Percentiles rank a stretch among this genome's conserved stretches.
Evolutionary conservation across 805 yeast species (phyloP).

Genomic region (Saturnispora hagleri): DNA sequence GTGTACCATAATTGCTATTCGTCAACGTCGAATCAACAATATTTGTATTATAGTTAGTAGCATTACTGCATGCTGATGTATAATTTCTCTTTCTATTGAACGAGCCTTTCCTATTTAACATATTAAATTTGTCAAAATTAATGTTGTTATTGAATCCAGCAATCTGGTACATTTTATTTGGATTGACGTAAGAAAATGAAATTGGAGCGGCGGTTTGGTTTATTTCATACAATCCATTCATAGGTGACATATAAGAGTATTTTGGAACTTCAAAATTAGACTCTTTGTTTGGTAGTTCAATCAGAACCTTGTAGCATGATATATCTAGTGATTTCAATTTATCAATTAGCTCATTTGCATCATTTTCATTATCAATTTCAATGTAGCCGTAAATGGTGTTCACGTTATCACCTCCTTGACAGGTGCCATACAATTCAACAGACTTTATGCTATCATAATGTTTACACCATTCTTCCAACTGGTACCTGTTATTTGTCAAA

Average conservation of each 20-base stretch:
- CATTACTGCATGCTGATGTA: neutral
- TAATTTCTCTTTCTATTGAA: conserved; percentile 3
- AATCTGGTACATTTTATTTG: conserved; percentile 21
- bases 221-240: neutral
- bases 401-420: conserved; percentile 5
- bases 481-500: conserved; percentile 15
- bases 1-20: neutral
- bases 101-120: conserved; percentile 9
- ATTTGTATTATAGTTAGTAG: neutral
- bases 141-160: conserved; percentile 21
- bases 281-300: conserved; percentile 20
- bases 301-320: conserved; percentile 23
- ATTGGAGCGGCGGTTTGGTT: neutral
- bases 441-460: conserved; percentile 20
- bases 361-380: conserved; percentile 20
- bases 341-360: conserved; percentile 19
- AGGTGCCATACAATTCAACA: conserved; percentile 21
- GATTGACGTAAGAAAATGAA: conserved; percentile 22
- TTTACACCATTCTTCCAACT: conserved; percentile 22
- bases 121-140: conserved; percentile 14
- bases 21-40: neutral
- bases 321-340: conserved; percentile 18
- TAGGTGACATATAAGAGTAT: conserved; percentile 6
- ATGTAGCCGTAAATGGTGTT: conserved; percentile 24
- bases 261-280: conserved; percentile 8